Base-by-base conservation (phyloP, 495 filamentous ascomycete genomes). In the Cenococcum geophilum region DNA sequence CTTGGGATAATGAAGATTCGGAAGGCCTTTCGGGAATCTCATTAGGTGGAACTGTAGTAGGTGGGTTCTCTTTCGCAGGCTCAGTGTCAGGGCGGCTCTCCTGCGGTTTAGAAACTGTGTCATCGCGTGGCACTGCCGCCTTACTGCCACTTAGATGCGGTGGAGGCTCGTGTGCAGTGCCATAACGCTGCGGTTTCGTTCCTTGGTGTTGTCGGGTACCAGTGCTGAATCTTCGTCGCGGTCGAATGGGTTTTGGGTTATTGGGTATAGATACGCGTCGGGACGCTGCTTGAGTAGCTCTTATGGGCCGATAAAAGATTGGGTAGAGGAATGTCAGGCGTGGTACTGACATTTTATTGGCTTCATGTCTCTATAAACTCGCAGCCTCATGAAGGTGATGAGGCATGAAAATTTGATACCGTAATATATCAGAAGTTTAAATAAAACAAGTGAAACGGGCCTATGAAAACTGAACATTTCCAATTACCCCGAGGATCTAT, bases 101-200 rank as follows among this genome's bases (percentile, higher is more conserved):
- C 12, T 14, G 40, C 4, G 40, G 40, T 45, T 45, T 45, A 4
- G 40, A 4, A 45, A 16, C 18, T 18, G 11, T 16, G 4, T n/a
- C 49, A 53, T 52, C 49, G 5, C 8, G 25, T 9, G 21, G 3
- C 23, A 1, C 54, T 59, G 18, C 36, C n/a, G 14, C 16, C 18
- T 23, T 23, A 58, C 25, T 22, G 21, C 14, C 36, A 57, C 62
- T 14, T 55, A 73, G 47, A 64, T 74, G 72, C 43, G 70, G 60
- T 35, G 75, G 61, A 43, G 83, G 86, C 58, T 88, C 83, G 18
- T 88, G 81, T 18, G 81, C 85, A 47, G 81, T 84, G 48, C 86
- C 86, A 72, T 86, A 83, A 34, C 86, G 75, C 57, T 77, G 75
- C 35, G 73, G 35, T 23, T 55, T 47, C 5, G 34, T 49, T 18